These are phyloP conservation scores for Penicillium fuscoglaucum DNA, from an alignment of 2,329 filamentous ascomycete species.

Conservation along the genomic window DNA sequence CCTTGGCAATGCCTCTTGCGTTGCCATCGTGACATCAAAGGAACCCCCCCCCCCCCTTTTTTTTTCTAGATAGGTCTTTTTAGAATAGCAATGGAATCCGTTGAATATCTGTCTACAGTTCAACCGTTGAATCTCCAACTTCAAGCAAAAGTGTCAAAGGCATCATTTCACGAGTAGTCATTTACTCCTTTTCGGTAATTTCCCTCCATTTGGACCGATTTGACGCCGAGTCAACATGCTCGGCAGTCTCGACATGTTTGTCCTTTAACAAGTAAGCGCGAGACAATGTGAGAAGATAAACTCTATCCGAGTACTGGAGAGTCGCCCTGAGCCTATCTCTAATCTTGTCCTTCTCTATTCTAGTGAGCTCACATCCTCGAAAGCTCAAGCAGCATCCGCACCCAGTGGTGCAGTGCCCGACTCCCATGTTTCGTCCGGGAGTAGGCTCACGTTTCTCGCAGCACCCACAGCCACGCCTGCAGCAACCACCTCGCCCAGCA, in stretches of 20 bases:
- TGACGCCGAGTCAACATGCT: neutral
- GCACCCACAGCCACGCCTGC: neutral
- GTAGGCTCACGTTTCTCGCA: neutral
- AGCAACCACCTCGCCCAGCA: neutral
- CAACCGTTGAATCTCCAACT: neutral
- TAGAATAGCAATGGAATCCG: neutral
- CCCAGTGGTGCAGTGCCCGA: neutral
- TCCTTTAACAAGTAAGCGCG: neutral
- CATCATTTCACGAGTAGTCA: neutral
- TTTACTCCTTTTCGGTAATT: neutral
- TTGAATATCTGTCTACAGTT: neutral
- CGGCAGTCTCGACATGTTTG: neutral
- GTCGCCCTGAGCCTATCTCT: neutral
- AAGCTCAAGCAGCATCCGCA: neutral
- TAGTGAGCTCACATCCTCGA: neutral
- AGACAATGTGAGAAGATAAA: neutral
- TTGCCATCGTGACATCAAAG: neutral
- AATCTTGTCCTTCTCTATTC: neutral
- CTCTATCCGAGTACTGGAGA: neutral
- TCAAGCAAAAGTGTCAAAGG: neutral
- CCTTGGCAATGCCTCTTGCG: neutral
- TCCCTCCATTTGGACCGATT: neutral
- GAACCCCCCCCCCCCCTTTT: rapidly evolving
- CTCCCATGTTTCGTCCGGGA: neutral
- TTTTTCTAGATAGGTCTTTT: neutral